Base-by-base conservation (phyloP, 2,329 filamentous ascomycete species). In the Whalleya microplaca region DNA sequence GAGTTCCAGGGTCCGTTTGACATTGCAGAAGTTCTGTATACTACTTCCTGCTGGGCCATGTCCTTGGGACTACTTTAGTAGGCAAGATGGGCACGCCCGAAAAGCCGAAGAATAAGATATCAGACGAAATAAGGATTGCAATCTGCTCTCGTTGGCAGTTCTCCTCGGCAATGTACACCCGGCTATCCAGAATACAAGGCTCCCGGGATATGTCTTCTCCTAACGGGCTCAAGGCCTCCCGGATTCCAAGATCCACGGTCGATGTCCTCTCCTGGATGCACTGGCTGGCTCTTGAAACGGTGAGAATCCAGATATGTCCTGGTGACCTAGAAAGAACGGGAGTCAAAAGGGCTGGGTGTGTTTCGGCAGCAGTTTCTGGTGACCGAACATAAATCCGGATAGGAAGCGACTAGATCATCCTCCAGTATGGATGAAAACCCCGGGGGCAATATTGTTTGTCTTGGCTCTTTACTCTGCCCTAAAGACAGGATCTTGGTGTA, bases 1-100 rank as follows among this genome's bases (percentile, higher is more conserved):
- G 78, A 69, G 62, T 77, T 76, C 81, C 81, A 83, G 55, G 78
- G 75, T 64, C 78, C 75, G 70, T 75, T 76, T 59, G 78, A 72
- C 70, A 76, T 75, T 66, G 73, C 72, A 63, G 79, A 68, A 61
- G 71, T 73, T 68, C 75, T 77, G 71, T 81, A 82, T 60, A 75
- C 72, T 74, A 78, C 74, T 51, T 80, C 76, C 66, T 76, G 74
- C 51, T 63, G 63, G 58, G 63, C 55, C 59, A 67, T 63, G 43
- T 52, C 54, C 52, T 54, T 61, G 61, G 56, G 53, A 51, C 44
- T 54, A 53, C 46, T 57, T 52, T 56, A 44, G 54, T 43, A 51
- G 37, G 57, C 53, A 53, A 56, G 53, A 53, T 61, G 62, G 48
- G 41, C 48, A 54, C 44, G 58, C 51, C 56, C 54, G 59, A 42